Percentiles rank a stretch among this genome's conserved stretches.
phyloP scores from a whole-genome alignment of 495 filamentous ascomycete species.

The Aspergillus diversus region DNA sequence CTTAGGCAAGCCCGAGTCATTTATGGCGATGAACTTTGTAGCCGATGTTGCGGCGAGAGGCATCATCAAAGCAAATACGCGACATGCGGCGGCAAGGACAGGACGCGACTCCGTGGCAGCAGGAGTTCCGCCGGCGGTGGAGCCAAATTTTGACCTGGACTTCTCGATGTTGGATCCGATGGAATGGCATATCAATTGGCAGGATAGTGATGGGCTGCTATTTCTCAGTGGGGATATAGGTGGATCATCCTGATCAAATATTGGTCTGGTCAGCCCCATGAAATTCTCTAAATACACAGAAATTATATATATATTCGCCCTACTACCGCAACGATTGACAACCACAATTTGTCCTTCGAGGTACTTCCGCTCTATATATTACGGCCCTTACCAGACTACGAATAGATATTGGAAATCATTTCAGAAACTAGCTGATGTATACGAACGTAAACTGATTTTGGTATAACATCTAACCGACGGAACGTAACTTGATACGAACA shows the following conservation, averaged over 20 bases:
- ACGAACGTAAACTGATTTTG: no score
- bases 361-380: no score
- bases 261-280: no score
- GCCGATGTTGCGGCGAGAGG: conserved; percentile 7
- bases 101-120: background rate
- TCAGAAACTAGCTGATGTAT: no score
- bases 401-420: no score
- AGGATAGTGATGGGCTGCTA: background rate
- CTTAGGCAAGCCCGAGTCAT: conserved; percentile 1
- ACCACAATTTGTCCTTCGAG: no score
- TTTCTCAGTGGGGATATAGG: background rate
- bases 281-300: no score
- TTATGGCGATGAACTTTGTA: conserved; percentile 2
- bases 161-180: conserved; percentile 7
- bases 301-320: no score
- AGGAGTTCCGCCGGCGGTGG: conserved; percentile 1
- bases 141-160: conserved; percentile 3
- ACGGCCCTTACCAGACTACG: no score
- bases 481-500: no score
- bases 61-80: conserved; percentile 1
- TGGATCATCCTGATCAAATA: background rate
- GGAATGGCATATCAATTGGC: conserved; percentile 6
- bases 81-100: background rate
- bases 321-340: no score
- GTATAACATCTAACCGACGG: no score